Base-by-base conservation (phyloP, 2,329 filamentous ascomycete genomes). In the Onygenales sp. region DNA sequence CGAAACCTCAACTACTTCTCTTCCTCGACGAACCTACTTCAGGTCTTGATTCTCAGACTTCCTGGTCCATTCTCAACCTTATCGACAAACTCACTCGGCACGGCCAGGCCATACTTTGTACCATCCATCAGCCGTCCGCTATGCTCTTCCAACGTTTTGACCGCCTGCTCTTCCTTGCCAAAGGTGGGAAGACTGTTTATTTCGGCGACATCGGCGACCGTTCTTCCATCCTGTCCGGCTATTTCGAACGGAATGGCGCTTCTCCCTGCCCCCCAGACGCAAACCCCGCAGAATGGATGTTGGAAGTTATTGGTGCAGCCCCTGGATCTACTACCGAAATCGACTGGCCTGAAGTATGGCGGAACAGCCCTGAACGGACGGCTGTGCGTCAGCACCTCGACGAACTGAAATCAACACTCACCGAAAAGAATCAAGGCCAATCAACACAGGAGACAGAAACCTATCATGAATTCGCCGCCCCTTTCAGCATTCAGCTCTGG, bases 1-100 rank as follows among this genome's bases (percentile, higher is more conserved):
- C 92, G 5, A 95, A 92, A 74, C 92, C 92, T 7, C 84, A 88
- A 36, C 77, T 96, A 52, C 78, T 95, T 56, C 82, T 96, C 45
- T 96, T 96, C 74, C 81, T 96, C 37, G 92, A 97, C 63, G 91
- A 97, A 70, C 91, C 91, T 13, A 96, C 91, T 3, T 95, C 90
- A 31, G 91, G 92, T 75, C 82, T 96, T 17, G 91, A 96, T 70
- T 88, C 83, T 64, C 90, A 95, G 69, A 95, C 91, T 2, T 92
- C 90, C 0, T 96, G 88, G 89, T 87, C 88, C 57, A 95, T 95
- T 66, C 78, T 89, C 42, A 85, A 89, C 67, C 79, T 96, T 6
- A 80, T 97, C 39, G 86, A 93, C 70, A 95, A 93, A 70, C 77
- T 96, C 36, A 89, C 89, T 61, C 87, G 92, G 68, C 86, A 84